Conservation (phyloP, 306 rosid genomes). For the Begonia masoniana region DNA sequence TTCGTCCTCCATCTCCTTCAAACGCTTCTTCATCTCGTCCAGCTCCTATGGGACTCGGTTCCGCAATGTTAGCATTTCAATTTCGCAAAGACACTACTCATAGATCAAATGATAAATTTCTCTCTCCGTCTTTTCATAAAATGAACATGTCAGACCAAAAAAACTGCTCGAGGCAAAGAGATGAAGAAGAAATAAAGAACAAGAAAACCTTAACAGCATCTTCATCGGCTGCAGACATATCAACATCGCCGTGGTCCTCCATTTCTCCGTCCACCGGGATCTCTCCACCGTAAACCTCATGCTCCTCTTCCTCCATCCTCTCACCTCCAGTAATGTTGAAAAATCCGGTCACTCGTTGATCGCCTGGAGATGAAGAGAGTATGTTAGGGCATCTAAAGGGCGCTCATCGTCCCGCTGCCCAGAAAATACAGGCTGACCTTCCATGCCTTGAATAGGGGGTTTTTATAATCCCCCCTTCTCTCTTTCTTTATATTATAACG, state of each 20-base stretch:
- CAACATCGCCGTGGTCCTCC: constrained; percentile 47
- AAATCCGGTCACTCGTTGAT: too few species aligned
- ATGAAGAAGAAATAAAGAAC: neutral
- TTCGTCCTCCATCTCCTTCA: constrained; percentile 97
- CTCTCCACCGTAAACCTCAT: constrained; percentile 93
- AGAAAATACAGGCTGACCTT: too few species aligned
- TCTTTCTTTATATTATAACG: too few species aligned
- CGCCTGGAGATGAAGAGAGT: too few species aligned
- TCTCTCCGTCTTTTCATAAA: neutral
- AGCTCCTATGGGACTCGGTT: constrained; percentile 31
- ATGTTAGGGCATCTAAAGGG: too few species aligned
- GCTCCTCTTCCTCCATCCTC: constrained; percentile 87
- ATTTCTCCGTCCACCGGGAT: constrained; percentile 70
- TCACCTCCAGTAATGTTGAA: neutral
- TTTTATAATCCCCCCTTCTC: too few species aligned
- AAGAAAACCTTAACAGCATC: constrained; percentile 59
- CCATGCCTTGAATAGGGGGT: too few species aligned
- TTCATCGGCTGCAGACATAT: constrained; percentile 70
- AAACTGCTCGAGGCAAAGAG: neutral
- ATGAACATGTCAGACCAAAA: neutral
- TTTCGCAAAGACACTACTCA: neutral
- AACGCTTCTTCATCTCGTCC: constrained; percentile 85
- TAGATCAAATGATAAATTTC: neutral
- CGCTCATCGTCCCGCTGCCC: too few species aligned
- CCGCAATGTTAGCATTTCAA: neutral